Conservation (phyloP, 1,139 yeast species). For the Diutina rugosa region DNA sequence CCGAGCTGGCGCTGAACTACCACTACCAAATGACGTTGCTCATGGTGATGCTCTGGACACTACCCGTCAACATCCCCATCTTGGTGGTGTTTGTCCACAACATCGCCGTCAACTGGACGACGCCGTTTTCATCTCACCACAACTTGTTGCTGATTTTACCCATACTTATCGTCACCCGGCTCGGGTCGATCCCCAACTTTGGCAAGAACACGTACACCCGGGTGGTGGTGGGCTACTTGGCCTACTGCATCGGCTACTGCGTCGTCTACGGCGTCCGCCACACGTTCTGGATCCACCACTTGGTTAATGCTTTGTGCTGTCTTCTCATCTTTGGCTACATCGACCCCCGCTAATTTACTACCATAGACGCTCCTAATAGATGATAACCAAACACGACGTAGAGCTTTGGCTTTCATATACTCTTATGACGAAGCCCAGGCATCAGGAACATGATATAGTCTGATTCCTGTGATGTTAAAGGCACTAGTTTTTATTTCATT, state of each 20-base stretch:
- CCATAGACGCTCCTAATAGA: background rate
- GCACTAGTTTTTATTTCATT: too few relatives aligned
- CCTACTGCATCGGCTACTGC: conserved; percentile 40
- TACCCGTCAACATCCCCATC: conserved; percentile 59
- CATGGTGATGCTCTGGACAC: conserved; percentile 32
- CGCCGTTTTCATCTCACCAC: conserved; percentile 70
- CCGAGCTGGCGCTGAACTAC: conserved; percentile 6
- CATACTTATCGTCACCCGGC: conserved; percentile 25
- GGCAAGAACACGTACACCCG: conserved; percentile 2
- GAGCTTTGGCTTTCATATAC: too few relatives aligned
- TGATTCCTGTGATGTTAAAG: too few relatives aligned
- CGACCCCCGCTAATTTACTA: background rate
- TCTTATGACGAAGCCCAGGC: too few relatives aligned
- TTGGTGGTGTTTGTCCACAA: conserved; percentile 61
- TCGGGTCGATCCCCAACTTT: background rate
- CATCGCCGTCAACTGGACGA: conserved; percentile 54
- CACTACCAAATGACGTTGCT: conserved; percentile 45
- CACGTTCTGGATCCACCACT: conserved; percentile 58
- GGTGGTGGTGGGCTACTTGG: conserved; percentile 7
- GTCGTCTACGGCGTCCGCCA: conserved; percentile 56
- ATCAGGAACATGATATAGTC: too few relatives aligned
- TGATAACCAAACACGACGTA: background rate
- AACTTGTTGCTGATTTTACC: conserved; percentile 58
- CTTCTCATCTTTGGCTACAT: background rate
- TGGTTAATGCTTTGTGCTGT: conserved; percentile 43